Conservation (phyloP, 768 basidiomycete species). For the Chiua virens region DNA sequence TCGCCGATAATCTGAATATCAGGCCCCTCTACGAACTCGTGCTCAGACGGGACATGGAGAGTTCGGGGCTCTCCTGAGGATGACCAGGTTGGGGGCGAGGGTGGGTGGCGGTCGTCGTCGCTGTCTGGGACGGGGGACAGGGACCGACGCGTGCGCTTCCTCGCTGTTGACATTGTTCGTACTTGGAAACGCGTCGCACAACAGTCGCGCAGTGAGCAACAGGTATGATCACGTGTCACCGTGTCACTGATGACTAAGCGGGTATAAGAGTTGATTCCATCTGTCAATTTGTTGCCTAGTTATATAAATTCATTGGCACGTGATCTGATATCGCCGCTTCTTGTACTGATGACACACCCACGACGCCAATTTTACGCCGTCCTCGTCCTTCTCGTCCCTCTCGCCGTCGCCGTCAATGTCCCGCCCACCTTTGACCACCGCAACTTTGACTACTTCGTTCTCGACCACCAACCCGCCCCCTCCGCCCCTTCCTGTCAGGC, state of each 20-base stretch:
- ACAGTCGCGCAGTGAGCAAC: background rate
- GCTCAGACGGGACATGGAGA: slow-evolving; percentile 23
- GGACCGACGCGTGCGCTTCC: slow-evolving; percentile 27
- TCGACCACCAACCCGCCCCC: slow-evolving; percentile 59
- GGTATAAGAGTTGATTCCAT: no score
- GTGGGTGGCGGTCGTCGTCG: slow-evolving; percentile 13
- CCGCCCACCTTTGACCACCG: slow-evolving; percentile 49
- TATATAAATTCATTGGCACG: no score
- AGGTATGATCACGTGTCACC: background rate
- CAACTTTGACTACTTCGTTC: slow-evolving; percentile 80
- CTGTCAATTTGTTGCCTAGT: no score
- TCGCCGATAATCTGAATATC: slow-evolving; percentile 47
- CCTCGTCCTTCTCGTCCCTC: slow-evolving; percentile 6
- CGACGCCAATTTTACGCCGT: slow-evolving; percentile 1
- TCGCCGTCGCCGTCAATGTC: slow-evolving; percentile 1
- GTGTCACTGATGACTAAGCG: no score
- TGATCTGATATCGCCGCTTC: background rate
- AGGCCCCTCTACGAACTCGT: slow-evolving; percentile 40
- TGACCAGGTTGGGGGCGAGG: slow-evolving; percentile 4
- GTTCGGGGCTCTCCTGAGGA: slow-evolving; percentile 7
- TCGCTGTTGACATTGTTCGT: slow-evolving; percentile 21
- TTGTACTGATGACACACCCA: slow-evolving; percentile 13
- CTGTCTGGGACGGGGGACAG: slow-evolving; percentile 14
- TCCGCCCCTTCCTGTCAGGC: slow-evolving; percentile 53
- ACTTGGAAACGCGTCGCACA: background rate